Conservation (phyloP, 2,329 filamentous ascomycete genomes). For the Colletotrichum shisoi region DNA sequence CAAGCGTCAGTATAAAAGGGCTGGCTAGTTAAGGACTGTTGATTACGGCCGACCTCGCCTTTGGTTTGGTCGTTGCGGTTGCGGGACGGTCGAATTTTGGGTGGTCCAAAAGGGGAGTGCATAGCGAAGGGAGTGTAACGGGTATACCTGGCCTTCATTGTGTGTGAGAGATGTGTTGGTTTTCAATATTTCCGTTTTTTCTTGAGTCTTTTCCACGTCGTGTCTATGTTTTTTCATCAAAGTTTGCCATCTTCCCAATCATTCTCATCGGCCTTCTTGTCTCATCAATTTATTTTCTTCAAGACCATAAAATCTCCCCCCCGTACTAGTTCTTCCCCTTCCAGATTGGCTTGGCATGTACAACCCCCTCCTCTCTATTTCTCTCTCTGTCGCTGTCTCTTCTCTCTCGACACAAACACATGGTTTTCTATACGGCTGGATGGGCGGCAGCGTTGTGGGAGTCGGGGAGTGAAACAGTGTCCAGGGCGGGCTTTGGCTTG, state of each 20-base stretch:
- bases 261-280: conserved; percentile 11
- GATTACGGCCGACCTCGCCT: conserved; percentile 35
- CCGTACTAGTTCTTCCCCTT: conserved; percentile 15
- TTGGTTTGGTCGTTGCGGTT: conserved; percentile 46
- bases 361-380: conserved; percentile 1
- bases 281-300: not conserved
- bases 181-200: conserved; percentile 35
- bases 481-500: conserved; percentile 30
- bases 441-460: conserved; percentile 41
- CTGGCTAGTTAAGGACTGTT: conserved; percentile 40
- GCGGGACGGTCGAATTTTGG: conserved; percentile 41
- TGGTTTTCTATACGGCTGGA: conserved; percentile 36
- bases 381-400: conserved; percentile 21
- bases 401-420: conserved; percentile 30
- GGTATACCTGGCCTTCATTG: conserved; percentile 51
- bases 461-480: conserved; percentile 40
- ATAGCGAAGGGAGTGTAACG: conserved; percentile 56
- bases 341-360: conserved; percentile 32
- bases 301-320: conserved; percentile 17
- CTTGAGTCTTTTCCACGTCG: conserved; percentile 30
- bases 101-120: conserved; percentile 44
- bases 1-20: conserved; percentile 41
- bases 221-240: conserved; percentile 33
- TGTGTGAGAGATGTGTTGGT: conserved; percentile 44
- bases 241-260: not conserved